Conservation (phyloP, 495 filamentous ascomycete species). For the Polyplosphaeria fusca region DNA sequence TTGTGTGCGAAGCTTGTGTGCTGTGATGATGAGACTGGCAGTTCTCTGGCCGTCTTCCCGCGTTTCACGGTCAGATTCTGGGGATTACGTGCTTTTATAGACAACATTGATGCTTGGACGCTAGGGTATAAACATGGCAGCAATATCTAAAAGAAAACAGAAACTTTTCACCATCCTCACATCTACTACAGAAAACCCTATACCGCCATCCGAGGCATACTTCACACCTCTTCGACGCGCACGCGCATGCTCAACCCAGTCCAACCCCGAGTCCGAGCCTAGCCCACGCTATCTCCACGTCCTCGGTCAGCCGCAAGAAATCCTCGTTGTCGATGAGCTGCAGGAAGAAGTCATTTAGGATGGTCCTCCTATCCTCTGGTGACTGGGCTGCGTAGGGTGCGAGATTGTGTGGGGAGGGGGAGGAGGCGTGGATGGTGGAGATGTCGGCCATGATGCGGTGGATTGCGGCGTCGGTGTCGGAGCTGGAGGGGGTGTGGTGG, state of each 20-base stretch:
- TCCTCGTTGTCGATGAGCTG: slow-evolving; percentile 43
- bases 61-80: too few relatives aligned
- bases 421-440: too few relatives aligned
- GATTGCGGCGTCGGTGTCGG: background rate
- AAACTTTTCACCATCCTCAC: background rate
- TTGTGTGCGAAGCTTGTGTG: too few relatives aligned
- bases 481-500: too few relatives aligned
- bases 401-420: too few relatives aligned
- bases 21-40: too few relatives aligned
- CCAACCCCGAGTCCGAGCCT: slow-evolving; percentile 7
- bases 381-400: slow-evolving; percentile 39
- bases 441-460: slow-evolving; percentile 13
- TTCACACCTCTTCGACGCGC: background rate
- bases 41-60: too few relatives aligned
- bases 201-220: too few relatives aligned
- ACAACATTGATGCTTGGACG: background rate
- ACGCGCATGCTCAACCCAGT: background rate
- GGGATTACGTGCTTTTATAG: background rate
- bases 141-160: background rate
- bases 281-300: slow-evolving; percentile 37
- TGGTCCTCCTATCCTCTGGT: slow-evolving; percentile 37
- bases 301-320: slow-evolving; percentile 46
- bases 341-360: slow-evolving; percentile 45
- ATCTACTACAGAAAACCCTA: background rate
- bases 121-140: background rate